These are phyloP conservation scores for Exophiala lecanii-corni DNA, from an alignment of 2,329 filamentous ascomycete genomes.

Conservation along the genomic window DNA sequence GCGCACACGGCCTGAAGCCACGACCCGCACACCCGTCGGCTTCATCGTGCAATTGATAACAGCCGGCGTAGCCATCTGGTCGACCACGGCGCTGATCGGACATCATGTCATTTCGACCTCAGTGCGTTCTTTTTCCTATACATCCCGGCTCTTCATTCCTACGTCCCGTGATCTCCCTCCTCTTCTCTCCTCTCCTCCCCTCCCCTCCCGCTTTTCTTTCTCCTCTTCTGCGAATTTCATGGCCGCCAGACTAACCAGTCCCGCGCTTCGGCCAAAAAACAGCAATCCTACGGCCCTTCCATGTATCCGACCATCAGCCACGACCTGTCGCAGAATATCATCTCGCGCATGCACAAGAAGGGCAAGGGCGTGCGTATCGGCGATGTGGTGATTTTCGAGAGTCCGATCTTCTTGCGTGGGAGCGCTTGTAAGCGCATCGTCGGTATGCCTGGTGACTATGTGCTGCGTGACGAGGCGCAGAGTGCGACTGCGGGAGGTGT, in stretches of 20 bases:
- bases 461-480: slow-evolving; percentile 39
- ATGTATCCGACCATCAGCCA: slow-evolving; percentile 82
- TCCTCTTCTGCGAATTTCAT: no score
- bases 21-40: not conserved
- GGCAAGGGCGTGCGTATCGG: slow-evolving; percentile 70
- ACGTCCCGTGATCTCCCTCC: not conserved
- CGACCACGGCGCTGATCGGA: not conserved
- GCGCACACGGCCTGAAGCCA: no score
- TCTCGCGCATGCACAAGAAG: slow-evolving; percentile 62
- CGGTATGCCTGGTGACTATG: slow-evolving; percentile 62
- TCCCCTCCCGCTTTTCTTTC: not conserved
- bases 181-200: not conserved
- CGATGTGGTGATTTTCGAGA: slow-evolving; percentile 74
- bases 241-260: no score
- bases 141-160: not conserved
- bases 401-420: slow-evolving; percentile 61
- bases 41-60: not conserved
- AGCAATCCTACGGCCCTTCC: slow-evolving; percentile 56
- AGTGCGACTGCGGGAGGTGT: slow-evolving; percentile 20
- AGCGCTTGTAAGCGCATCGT: slow-evolving; percentile 73
- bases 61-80: not conserved
- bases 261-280: no score
- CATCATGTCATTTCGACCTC: not conserved
- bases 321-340: slow-evolving; percentile 62
- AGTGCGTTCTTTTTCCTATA: not conserved